Evolutionary conservation across 169 alveolate genomes (phyloP), one percentile per base, ranked within the genome.

Genomic region (Hammondia hammondi): DNA sequence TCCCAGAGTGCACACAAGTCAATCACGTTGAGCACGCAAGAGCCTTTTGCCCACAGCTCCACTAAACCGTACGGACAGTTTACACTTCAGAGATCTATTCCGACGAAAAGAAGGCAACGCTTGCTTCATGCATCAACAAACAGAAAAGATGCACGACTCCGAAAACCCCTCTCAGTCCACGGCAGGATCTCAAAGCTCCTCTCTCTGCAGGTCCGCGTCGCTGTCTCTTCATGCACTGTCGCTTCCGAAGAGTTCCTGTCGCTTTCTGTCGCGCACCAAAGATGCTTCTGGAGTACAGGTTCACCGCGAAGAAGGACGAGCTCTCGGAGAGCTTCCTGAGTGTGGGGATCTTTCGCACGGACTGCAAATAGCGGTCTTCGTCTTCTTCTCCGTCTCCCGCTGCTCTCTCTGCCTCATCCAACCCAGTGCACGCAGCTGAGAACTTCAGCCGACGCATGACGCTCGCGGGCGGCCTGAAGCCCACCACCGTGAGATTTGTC

Each of bases 201-300:
- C 73, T 67, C 2, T 27, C 43, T 39, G 43, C 43, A 39, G 43
- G 43, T 39, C 43, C 43, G 43, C 43, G 27, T 39, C 29, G 10
- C 48, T 21, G 24, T 32, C 48, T 32, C 48, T 81, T 14, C 37
- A 10, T 21, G 24, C 14, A 6, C 27, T 21, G 29, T 19, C 45
- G 17, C n/a, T 14, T 77, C 27, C 7, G 19, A 2, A 14, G 39
- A 4, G 4, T 4, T 21, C 35, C 70, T 91, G 81, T 52, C 61
- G 61, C 61, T 14, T 52, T 7, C 61, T 39, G 43, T 29, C 14
- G 10, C 94, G 43, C 39, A 93, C 95, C 99, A 84, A 98, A 97
- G 93, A 97, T 98, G 81, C 98, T 96, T 92, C 98, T 96, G 32
- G 98, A 97, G 96, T 97, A 98, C 85, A 98, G 95, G 91, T 98